Evolutionary conservation across 2,329 filamentous ascomycete genomes (phyloP).

Genomic region (Curvularia hawaiiensis): DNA sequence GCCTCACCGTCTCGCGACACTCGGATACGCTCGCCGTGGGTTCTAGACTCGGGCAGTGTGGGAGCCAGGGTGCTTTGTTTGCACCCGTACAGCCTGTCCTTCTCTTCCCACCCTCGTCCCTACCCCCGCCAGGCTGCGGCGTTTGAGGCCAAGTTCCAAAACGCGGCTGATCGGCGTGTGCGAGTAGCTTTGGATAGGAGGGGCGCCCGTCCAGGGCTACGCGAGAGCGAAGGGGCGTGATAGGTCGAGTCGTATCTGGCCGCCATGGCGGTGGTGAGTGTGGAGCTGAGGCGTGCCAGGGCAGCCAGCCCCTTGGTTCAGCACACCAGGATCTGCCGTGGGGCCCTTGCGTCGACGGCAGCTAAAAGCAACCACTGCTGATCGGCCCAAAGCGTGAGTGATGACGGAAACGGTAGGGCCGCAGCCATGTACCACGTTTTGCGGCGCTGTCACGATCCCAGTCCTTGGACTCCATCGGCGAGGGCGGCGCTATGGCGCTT

Average conservation of each 20-base stretch:
- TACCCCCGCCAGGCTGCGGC: slow-evolving; percentile 9
- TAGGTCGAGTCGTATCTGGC: slow-evolving; percentile 14
- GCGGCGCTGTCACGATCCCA: slow-evolving; percentile 25
- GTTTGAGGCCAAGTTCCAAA: slow-evolving; percentile 10
- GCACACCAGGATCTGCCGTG: slow-evolving; percentile 24
- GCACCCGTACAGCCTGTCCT: neutral
- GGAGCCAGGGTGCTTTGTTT: slow-evolving; percentile 4
- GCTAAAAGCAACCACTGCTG: slow-evolving; percentile 26
- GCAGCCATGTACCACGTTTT: slow-evolving; percentile 30
- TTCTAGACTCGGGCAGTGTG: slow-evolving; percentile 1
- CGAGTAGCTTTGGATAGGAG: slow-evolving; percentile 14
- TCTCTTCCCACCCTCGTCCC: neutral
- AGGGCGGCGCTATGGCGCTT: slow-evolving; percentile 26
- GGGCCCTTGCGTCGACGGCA: slow-evolving; percentile 25
- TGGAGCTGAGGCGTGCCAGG: slow-evolving; percentile 16
- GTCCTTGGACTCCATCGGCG: slow-evolving; percentile 25
- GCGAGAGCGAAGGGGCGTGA: slow-evolving; percentile 7
- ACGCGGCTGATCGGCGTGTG: slow-evolving; percentile 17
- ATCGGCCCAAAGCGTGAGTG: slow-evolving; percentile 21
- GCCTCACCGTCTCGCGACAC: slow-evolving; percentile 1
- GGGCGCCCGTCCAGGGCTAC: slow-evolving; percentile 9
- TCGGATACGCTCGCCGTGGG: neutral
- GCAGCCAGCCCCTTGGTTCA: slow-evolving; percentile 24
- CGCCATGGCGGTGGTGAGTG: slow-evolving; percentile 12
- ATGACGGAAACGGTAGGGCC: slow-evolving; percentile 24